Conservation (phyloP, 768 basidiomycete species). For the Rossbeevera mucosa region DNA sequence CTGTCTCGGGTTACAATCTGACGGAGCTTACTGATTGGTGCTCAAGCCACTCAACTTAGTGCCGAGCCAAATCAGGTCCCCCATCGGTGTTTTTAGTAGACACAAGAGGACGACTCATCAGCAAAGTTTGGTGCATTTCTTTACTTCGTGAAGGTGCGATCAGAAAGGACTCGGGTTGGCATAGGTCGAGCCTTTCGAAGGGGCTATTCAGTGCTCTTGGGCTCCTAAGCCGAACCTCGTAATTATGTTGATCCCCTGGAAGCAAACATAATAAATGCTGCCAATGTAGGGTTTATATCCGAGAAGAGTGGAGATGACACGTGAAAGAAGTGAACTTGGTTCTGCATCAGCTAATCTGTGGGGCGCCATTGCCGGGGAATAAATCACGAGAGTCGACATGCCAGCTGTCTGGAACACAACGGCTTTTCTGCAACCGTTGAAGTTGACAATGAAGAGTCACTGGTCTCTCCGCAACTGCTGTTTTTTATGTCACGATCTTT, state of each 20-base stretch:
- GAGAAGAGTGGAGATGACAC: slow-evolving; percentile 7
- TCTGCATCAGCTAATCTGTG: neutral
- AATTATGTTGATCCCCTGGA: slow-evolving; percentile 5
- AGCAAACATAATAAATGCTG: neutral
- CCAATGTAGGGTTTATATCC: slow-evolving; percentile 5
- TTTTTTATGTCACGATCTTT: neutral
- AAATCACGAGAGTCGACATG: slow-evolving; percentile 4
- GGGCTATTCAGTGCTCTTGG: neutral
- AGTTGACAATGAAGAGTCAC: slow-evolving; percentile 7
- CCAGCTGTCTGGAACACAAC: slow-evolving; percentile 2
- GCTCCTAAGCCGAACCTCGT: neutral
- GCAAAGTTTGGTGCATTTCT: neutral
- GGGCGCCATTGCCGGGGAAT: neutral
- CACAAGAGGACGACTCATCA: slow-evolving; percentile 31
- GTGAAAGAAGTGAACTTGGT: slow-evolving; percentile 7
- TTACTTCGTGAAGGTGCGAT: slow-evolving; percentile 6
- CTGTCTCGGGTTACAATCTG: slow-evolving; percentile 4
- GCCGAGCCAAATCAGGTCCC: too few relatives aligned
- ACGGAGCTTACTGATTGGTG: slow-evolving; percentile 3
- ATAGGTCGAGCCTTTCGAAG: slow-evolving; percentile 7
- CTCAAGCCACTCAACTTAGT: slow-evolving; percentile 7
- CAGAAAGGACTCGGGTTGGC: slow-evolving; percentile 1
- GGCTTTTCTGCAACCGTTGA: slow-evolving; percentile 1
- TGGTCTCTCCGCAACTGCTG: slow-evolving; percentile 2
- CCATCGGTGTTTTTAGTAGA: too few relatives aligned